Base-by-base conservation (phyloP, 805 yeast species). In the Suhomyces canberraensis region DNA sequence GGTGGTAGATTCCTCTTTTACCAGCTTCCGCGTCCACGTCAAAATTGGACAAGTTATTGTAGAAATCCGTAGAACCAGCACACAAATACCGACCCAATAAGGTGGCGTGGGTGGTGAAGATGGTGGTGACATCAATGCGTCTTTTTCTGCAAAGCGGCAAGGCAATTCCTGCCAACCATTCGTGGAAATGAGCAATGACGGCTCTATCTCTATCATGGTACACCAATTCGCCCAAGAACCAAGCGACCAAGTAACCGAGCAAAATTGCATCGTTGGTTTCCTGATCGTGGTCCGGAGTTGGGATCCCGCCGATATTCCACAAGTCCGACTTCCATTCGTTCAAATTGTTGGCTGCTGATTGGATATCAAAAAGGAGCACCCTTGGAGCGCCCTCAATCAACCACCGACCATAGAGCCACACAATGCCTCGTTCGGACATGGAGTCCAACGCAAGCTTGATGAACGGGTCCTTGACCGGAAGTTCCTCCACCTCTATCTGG, bases 11-110 rank as follows among this genome's bases (percentile, higher is more conserved):
- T 37, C 98, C 98, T 50, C 98, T 75, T 64, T 88, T 90, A 15
- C 98, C 98, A 9, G 98, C 98, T 64, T 91, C 98, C 22, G 91
- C 89, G 61, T 91, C 98, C 33, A 91, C 98, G 53, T 91, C 98
- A 56, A 93, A 90, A 47, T 75, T 65, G 44, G 84, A 84, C 54
- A 91, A 72, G 58, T 90, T 89, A 67, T 91, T 91, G 71, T 91
- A 91, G 57, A 91, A 93, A 61, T 91, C 98, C 29, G 89, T 95
- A 26, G 90, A 81, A 20, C 98, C 98, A 5, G 98, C 98, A 71
- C 98, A 91, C 44, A 91, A 66, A 59, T 91, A 91, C 50, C 98
- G 79, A 28, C 98, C 98, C 47, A 93, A 73, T 45, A 91, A 69
- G 8, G 98, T 91, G 3, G 98, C 98, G 62, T 91, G 98, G 16